Percentiles rank a stretch among this genome's conserved stretches.
phyloP scores from a whole-genome alignment of 1,284 basidiomycete genomes.

The Taiwanofungus camphoratus region DNA sequence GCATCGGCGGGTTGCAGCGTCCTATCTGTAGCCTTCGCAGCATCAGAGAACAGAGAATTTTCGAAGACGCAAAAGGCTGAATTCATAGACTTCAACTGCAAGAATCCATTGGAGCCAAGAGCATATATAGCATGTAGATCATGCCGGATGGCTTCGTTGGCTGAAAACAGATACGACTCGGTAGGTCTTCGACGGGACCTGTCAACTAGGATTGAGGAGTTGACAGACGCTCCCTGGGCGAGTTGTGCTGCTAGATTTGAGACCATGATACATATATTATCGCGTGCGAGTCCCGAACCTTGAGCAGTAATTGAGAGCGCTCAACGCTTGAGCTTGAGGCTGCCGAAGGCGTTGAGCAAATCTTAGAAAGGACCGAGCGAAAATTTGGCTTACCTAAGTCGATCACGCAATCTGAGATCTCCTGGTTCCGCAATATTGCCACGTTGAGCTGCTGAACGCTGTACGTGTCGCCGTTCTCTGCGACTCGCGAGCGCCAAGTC shows the following conservation, averaged over 20 bases:
- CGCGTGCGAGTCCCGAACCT: neutral
- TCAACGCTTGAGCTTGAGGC: neutral
- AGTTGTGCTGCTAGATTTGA: conserved; percentile 85
- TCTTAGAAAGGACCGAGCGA: neutral
- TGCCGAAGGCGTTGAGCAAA: neutral
- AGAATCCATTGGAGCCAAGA: conserved; percentile 77
- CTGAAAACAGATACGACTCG: conserved; percentile 84
- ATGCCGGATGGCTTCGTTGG: conserved; percentile 73
- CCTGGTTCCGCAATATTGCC: neutral
- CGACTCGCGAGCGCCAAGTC: too few species aligned
- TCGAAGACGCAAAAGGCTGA: conserved; percentile 65
- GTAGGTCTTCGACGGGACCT: conserved; percentile 54
- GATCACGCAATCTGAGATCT: neutral
- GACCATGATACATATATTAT: conserved; percentile 33
- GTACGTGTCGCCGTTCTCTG: too few species aligned
- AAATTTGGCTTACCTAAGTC: conserved; percentile 2
- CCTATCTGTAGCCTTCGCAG: conserved; percentile 73
- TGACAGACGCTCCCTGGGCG: conserved; percentile 75
- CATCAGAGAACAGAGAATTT: conserved; percentile 77
- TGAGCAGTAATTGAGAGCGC: neutral
- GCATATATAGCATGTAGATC: conserved; percentile 86
- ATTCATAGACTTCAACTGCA: conserved; percentile 69
- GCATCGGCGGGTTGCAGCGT: conserved; percentile 71
- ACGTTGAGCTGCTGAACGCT: too few species aligned
- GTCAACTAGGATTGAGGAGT: conserved; percentile 70